Evolutionary conservation across 2,329 filamentous ascomycete genomes (phyloP).

Genomic region (Pseudogymnoascus sp.): DNA sequence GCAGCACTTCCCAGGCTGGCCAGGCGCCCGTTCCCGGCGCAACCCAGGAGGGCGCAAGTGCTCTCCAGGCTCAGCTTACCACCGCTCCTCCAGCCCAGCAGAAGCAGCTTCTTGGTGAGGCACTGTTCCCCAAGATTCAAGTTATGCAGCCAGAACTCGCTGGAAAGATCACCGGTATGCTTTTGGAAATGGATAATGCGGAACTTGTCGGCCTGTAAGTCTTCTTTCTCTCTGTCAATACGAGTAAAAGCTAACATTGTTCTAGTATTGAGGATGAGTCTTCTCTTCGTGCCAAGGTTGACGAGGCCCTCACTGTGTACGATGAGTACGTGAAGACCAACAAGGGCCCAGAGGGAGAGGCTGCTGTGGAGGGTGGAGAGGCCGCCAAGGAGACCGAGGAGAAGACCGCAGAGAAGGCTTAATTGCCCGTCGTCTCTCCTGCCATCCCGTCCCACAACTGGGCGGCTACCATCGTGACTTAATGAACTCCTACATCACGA

Average conservation of each 20-base stretch:
- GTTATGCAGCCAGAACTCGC: constrained; percentile 89
- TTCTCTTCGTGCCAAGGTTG: constrained; percentile 89
- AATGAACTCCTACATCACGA: constrained; percentile 10
- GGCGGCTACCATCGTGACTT: constrained; percentile 8
- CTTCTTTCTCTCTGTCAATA: constrained; percentile 8
- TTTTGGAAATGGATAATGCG: constrained; percentile 96
- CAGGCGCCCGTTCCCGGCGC: constrained; percentile 21
- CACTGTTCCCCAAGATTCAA: constrained; percentile 97
- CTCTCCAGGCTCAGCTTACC: constrained; percentile 49
- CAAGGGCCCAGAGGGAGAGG: constrained; percentile 22
- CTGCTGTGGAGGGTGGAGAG: constrained; percentile 29
- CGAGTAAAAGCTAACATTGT: constrained; percentile 23
- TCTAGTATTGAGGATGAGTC: constrained; percentile 76
- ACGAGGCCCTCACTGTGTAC: constrained; percentile 93
- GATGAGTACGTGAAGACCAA: constrained; percentile 88
- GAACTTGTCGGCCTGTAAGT: constrained; percentile 95
- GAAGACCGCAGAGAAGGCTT: constrained; percentile 44
- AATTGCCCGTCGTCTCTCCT: constrained; percentile 24
- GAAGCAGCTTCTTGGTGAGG: constrained; percentile 98
- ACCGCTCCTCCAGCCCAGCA: constrained; percentile 60
- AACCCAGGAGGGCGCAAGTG: constrained; percentile 25
- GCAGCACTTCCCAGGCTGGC: constrained; percentile 28
- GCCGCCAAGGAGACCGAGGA: constrained; percentile 40
- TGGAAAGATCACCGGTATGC: constrained; percentile 99
- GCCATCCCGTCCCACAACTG: not conserved